Evolutionary conservation across 2,329 filamentous ascomycete species (phyloP).

Genomic region (Alternaria conjuncta): DNA sequence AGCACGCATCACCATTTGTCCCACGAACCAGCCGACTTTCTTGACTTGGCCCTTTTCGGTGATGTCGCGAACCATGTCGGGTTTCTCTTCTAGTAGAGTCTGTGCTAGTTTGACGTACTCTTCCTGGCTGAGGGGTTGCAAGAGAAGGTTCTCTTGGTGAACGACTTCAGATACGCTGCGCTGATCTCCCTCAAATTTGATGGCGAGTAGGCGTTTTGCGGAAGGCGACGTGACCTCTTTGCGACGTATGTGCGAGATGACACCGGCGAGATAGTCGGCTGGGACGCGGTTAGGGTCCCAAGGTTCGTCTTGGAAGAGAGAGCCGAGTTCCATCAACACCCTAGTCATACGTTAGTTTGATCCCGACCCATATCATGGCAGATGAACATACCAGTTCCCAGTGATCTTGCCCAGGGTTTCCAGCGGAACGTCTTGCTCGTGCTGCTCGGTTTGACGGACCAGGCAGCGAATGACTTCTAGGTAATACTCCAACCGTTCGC

Average conservation of each 20-base stretch:
- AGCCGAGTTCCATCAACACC: constrained; percentile 61
- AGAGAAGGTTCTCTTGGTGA: constrained; percentile 61
- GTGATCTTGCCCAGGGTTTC: constrained; percentile 54
- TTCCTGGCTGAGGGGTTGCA: constrained; percentile 61
- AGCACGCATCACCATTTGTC: constrained; percentile 69
- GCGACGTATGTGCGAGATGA: constrained; percentile 50
- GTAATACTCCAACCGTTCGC: constrained; percentile 82
- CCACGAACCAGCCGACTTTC: constrained; percentile 73
- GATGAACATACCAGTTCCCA: constrained; percentile 61
- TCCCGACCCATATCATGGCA: neutral
- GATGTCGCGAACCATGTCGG: constrained; percentile 65
- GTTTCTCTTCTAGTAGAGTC: constrained; percentile 60
- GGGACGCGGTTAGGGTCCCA: constrained; percentile 53
- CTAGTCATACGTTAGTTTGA: constrained; percentile 26
- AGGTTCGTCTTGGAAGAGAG: constrained; percentile 50
- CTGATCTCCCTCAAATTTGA: constrained; percentile 60
- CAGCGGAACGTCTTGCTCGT: neutral
- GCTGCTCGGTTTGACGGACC: constrained; percentile 31
- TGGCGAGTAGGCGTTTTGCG: constrained; percentile 65
- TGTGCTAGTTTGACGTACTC: constrained; percentile 64
- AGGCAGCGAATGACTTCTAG: constrained; percentile 64
- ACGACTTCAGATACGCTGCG: constrained; percentile 61
- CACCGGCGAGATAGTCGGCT: constrained; percentile 50
- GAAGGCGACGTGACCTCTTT: constrained; percentile 60
- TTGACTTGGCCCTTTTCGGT: constrained; percentile 64